Evolutionary conservation across 2,329 filamentous ascomycete species (phyloP), one percentile per base, ranked within the genome.

Genomic region (Ascochyta pisi): DNA sequence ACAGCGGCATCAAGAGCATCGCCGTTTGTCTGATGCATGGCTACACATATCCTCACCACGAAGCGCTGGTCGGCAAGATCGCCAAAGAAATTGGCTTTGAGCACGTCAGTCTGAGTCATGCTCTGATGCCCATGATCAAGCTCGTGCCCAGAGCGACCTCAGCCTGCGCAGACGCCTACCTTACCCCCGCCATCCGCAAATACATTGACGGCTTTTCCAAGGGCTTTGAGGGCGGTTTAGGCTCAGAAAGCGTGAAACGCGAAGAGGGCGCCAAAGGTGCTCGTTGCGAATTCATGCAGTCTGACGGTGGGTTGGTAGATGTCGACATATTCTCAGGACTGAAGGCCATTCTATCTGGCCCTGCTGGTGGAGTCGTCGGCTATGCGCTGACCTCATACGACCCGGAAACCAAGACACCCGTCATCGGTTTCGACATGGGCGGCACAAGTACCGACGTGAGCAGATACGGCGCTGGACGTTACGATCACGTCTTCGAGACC

Each of bases 341-440:
- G 4, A 88, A 89, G 66, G 92, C 92, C 2, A 96, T 97, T 56
- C 73, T 97, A 2, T 96, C 91, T 0, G 93, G 93, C 0, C 93
- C 93, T 1, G 93, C 93, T n/a, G 93, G 92, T 29, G 93, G 93
- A 37, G 93, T 96, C 0, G 92, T 96, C 0, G 93, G 93, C 4
- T 96, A 96, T 73, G 92, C 93, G 16, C 86, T 94, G 19, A 97
- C 94, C 0, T 95, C 90, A 1, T 97, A 95, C 73, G 93, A 97
- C 63, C 84, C 89, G 0, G 81, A 89, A 46, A 95, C 91, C 4
- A 90, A 87, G 70, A 91, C 86, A 0, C 92, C 92, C 0, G 90
- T 97, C 4, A 96, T 97, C 67, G 93, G 93, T 0, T 97, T 97
- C 68, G 93, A 97, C 65, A 97, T 97, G 93, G 92, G 92, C 34